Evolutionary conservation across 768 basidiomycete species (phyloP), one percentile per base, ranked within the genome.

Genomic region (Gloeopeniophorella convolvens): DNA sequence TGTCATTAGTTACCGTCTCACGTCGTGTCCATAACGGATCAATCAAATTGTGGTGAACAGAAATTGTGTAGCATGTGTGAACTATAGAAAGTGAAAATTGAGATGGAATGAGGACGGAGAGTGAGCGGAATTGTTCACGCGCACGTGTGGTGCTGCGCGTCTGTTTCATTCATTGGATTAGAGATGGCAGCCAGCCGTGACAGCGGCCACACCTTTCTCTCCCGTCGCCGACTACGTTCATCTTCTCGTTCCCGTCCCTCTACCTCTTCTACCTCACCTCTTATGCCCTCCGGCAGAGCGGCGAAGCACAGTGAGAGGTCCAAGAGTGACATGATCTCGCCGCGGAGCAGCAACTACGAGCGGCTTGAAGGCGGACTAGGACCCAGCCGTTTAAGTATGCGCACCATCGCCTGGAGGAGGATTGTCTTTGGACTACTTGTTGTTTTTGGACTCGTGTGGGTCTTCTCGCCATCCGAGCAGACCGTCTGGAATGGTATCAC

Each of bases 321-420:
- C 44, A 40, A 21, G 34, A 20, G 23, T 1, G 31, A 31, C 31
- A 67, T 66, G 63, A 57, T 63, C 51, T 62, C 62, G 13, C 68
- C 77, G 8, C 66, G 72, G 31, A 73, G 61, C 54, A 66, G 63
- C 58, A 70, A 72, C 62, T 83, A 80, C 62, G 80, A 82, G 49
- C 75, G 79, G 24, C 72, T 83, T 32, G 81, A 83, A 60, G 73
- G 75, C 31, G 81, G 81, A 13, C 70, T 78, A 65, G 80, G 82
- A 4, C 75, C 78, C 1, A 64, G 66, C 34, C 65, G 75, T 18
- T 44, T 35, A 8, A 55, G 46, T 18, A 39, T 59, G 33, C 52
- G 63, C 42, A 69, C 54, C 56, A 62, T 72, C 36, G 65, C 63
- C 16, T 88, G 85, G 85, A 86, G 79, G 65, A 84, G 78, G 68